Percentiles rank a stretch among this genome's conserved stretches.
Evolutionary conservation across 2,329 filamentous ascomycete genomes (phyloP).

Genomic region (Trichoderma sp.): DNA sequence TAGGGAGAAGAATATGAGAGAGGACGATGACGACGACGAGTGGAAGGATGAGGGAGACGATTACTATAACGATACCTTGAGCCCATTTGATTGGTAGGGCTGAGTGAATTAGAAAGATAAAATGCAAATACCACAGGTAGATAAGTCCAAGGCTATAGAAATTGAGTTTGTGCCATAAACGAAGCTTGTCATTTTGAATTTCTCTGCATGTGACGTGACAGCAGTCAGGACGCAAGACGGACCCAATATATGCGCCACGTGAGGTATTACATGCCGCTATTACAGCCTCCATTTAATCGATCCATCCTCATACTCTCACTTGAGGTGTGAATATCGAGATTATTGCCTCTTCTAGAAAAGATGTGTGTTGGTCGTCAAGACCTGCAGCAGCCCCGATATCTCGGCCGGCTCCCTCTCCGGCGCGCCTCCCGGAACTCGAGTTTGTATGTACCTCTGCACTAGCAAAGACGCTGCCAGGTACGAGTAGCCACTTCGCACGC

Average conservation of each 20-base stretch:
- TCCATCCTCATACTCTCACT: not conserved
- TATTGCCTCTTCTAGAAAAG: not conserved
- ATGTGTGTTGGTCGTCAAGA: not conserved
- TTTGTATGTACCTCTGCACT: not conserved
- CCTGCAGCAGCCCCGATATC: not conserved
- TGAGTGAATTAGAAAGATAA: not conserved
- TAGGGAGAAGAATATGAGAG: not conserved
- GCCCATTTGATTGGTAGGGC: conserved; percentile 1
- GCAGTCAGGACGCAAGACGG: not conserved
- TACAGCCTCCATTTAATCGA: not conserved
- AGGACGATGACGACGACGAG: not conserved
- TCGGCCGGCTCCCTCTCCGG: not conserved
- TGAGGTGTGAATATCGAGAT: not conserved
- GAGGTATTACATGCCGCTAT: not conserved
- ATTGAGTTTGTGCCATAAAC: not conserved
- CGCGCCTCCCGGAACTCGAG: not conserved
- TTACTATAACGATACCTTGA: not conserved
- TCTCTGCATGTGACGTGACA: not conserved
- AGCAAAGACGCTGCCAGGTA: not conserved
- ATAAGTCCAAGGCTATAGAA: not conserved
- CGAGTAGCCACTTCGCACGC: not conserved
- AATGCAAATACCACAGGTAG: not conserved
- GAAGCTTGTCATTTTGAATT: not conserved
- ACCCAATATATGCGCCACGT: not conserved
- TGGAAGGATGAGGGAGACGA: conserved; percentile 5